Percentiles rank a stretch among this genome's conserved stretches.
phyloP scores from a whole-genome alignment of 169 alveolate species.

The Plasmodium adleri region DNA sequence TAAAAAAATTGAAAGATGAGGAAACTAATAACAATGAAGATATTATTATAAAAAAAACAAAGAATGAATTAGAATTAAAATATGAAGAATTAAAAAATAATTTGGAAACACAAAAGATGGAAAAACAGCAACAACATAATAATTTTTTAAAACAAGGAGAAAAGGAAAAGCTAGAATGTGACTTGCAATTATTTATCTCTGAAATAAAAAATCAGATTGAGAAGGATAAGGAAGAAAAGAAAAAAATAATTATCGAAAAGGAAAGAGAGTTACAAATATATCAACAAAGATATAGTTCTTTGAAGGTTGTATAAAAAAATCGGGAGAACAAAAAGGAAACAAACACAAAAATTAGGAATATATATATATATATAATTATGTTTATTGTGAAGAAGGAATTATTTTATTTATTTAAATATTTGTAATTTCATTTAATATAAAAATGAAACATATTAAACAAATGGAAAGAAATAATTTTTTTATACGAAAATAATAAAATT shows the following conservation, averaged over 20 bases:
- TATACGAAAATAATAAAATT: too few species aligned
- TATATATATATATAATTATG: background rate
- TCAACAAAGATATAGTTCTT: conserved; percentile 41
- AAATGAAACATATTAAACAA: too few species aligned
- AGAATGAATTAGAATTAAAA: conserved; percentile 1
- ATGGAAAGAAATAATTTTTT: too few species aligned
- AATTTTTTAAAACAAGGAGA: conserved; percentile 71
- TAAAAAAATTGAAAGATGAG: conserved; percentile 3
- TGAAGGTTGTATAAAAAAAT: conserved; percentile 17
- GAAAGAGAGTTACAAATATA: conserved; percentile 24
- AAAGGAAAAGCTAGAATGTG: conserved; percentile 49
- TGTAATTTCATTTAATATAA: too few species aligned
- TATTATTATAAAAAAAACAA: conserved; percentile 19
- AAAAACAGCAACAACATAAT: conserved; percentile 55
- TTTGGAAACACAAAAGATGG: conserved; percentile 21
- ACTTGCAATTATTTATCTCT: conserved; percentile 43
- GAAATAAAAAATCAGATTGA: conserved; percentile 36
- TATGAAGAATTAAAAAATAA: conserved; percentile 42
- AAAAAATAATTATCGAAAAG: conserved; percentile 11
- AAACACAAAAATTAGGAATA: background rate
- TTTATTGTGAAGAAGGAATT: too few species aligned
- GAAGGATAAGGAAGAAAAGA: conserved; percentile 49
- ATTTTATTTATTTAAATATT: too few species aligned
- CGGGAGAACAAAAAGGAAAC: too few species aligned
- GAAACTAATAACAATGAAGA: too few species aligned